Evolutionary conservation across 2,329 filamentous ascomycete genomes (phyloP).

Genomic region (Pseudocercospora fijiensis): DNA sequence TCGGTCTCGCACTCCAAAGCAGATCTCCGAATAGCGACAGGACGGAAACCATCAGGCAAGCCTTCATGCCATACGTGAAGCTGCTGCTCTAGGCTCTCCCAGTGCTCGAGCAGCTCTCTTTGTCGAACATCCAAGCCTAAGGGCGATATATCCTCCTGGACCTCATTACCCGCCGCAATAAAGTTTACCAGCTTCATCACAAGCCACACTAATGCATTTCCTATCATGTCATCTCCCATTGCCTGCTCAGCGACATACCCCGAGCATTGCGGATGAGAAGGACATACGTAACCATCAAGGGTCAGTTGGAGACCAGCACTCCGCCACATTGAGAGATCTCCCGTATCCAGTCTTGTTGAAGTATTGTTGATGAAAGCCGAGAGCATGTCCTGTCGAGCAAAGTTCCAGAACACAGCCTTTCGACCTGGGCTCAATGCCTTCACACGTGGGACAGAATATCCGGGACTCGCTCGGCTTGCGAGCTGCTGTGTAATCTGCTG

Average conservation of each 20-base stretch:
- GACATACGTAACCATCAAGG: conserved; percentile 51
- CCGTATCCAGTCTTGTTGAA: conserved; percentile 60
- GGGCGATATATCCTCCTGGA: conserved; percentile 42
- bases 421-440: conserved; percentile 54
- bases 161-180: conserved; percentile 57
- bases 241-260: conserved; percentile 44
- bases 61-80: conserved; percentile 60
- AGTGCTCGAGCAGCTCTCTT: conserved; percentile 53
- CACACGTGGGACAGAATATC: background rate
- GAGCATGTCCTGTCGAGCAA: conserved; percentile 65
- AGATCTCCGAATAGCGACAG: conserved; percentile 47
- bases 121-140: conserved; percentile 50
- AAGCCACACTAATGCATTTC: conserved; percentile 65
- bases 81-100: conserved; percentile 57
- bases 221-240: conserved; percentile 64
- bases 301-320: conserved; percentile 62
- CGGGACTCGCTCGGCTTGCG: conserved; percentile 11
- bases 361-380: conserved; percentile 64
- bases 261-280: conserved; percentile 49
- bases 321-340: conserved; percentile 63
- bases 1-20: conserved; percentile 36
- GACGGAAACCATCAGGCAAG: conserved; percentile 59
- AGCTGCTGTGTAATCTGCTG: conserved; percentile 26
- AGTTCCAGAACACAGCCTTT: conserved; percentile 65
- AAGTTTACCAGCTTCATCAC: conserved; percentile 66